phyloP scores from a whole-genome alignment of 371 early-diverging fungal genomes.

The Chytridiales sp. region DNA sequence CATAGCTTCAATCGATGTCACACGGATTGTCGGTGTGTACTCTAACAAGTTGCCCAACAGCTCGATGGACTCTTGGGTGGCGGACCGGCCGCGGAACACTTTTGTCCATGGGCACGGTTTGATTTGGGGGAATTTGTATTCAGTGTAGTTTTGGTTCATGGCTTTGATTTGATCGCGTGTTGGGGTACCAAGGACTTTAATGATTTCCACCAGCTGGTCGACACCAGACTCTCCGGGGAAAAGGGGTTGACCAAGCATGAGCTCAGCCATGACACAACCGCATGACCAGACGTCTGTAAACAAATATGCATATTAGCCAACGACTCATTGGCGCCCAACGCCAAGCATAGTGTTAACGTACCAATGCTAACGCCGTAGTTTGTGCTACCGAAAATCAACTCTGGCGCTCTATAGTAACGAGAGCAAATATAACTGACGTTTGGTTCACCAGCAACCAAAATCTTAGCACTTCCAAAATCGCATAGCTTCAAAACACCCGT shows the following conservation, averaged over 20 bases:
- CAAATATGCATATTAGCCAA: not conserved
- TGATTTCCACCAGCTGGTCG: slow-evolving; percentile 99
- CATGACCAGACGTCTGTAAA: slow-evolving; percentile 94
- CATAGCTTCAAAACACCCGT: slow-evolving; percentile 94
- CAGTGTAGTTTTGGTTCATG: slow-evolving; percentile 97
- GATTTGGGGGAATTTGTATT: slow-evolving; percentile 97
- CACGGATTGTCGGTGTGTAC: slow-evolving; percentile 90
- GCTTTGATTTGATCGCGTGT: slow-evolving; percentile 90
- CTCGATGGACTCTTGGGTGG: slow-evolving; percentile 80
- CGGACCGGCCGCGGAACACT: slow-evolving; percentile 78
- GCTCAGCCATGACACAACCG: slow-evolving; percentile 99
- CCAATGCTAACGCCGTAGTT: slow-evolving; percentile 91
- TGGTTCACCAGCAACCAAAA: slow-evolving; percentile 87
- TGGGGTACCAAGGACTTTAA: slow-evolving; percentile 98
- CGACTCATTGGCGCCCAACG: too few species aligned
- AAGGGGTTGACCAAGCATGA: slow-evolving; percentile 93
- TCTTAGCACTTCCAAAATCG: slow-evolving; percentile 99
- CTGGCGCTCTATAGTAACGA: slow-evolving; percentile 98
- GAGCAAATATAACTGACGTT: slow-evolving; percentile 99
- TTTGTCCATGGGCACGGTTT: slow-evolving; percentile 88
- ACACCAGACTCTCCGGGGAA: slow-evolving; percentile 99
- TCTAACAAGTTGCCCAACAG: slow-evolving; percentile 85
- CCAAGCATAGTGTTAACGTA: too few species aligned
- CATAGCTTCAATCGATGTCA: slow-evolving; percentile 93
- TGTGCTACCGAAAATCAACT: slow-evolving; percentile 96